These are phyloP conservation scores for Papiliotrema flavescens DNA, from an alignment of 1,284 basidiomycete species.

Conservation along the genomic window DNA sequence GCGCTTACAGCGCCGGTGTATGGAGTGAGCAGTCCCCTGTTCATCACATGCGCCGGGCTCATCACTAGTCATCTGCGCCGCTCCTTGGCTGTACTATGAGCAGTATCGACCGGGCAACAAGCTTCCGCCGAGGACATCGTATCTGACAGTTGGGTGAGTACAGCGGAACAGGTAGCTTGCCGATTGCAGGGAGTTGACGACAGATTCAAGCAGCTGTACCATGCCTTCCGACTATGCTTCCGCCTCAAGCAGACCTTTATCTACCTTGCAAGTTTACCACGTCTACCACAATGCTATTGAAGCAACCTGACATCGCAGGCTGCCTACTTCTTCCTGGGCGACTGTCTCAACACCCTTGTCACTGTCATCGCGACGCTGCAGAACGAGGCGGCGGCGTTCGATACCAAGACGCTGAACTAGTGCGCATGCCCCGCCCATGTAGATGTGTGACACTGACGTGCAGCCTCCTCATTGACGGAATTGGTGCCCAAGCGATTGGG, in stretches of 20 bases:
- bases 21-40: constrained; percentile 58
- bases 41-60: not conserved
- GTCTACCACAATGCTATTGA: constrained; percentile 5
- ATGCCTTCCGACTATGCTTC: constrained; percentile 64
- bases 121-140: constrained; percentile 62
- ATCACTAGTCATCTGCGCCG: constrained; percentile 61
- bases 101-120: constrained; percentile 68
- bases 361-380: constrained; percentile 75
- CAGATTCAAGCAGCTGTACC: constrained; percentile 57
- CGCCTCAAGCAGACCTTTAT: constrained; percentile 61
- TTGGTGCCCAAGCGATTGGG: constrained; percentile 69
- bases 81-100: constrained; percentile 75
- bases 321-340: constrained; percentile 70
- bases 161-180: not conserved
- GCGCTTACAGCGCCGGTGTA: constrained; percentile 68
- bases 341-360: constrained; percentile 56
- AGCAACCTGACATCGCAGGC: constrained; percentile 36
- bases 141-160: constrained; percentile 60
- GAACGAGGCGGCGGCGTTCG: constrained; percentile 58
- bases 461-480: constrained; percentile 69
- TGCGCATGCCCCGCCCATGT: constrained; percentile 20
- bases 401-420: constrained; percentile 43
- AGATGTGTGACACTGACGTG: constrained; percentile 55
- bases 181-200: constrained; percentile 57
- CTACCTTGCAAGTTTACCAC: constrained; percentile 24